These are phyloP conservation scores for Silene conica DNA, from an alignment of 148 eudicot genomes.

Conservation along the genomic window DNA sequence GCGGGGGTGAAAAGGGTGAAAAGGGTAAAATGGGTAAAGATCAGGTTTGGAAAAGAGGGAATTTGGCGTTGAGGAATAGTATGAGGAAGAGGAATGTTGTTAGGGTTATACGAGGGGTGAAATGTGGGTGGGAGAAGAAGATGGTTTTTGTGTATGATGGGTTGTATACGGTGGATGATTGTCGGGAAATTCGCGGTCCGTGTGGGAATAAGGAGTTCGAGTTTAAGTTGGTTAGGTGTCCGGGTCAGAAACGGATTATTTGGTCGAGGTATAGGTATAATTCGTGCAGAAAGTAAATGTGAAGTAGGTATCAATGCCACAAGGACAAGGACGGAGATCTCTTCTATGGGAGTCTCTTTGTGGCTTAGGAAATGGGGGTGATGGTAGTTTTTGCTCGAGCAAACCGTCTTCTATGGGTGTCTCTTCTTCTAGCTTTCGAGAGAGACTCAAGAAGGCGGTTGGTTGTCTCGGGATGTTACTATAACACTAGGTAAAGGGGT, in stretches of 20 bases:
- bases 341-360: too few species aligned
- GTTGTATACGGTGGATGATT: conserved; percentile 23
- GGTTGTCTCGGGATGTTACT: too few species aligned
- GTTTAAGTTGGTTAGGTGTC: conserved; percentile 13
- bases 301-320: too few species aligned
- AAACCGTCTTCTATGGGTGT: too few species aligned
- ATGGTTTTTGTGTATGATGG: conserved; percentile 24
- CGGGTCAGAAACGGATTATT: conserved; percentile 9
- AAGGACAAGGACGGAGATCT: too few species aligned
- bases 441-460: too few species aligned
- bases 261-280: conserved; percentile 19
- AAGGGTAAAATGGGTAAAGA: conserved; percentile 14
- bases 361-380: too few species aligned
- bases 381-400: too few species aligned
- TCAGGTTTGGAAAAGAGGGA: conserved; percentile 17
- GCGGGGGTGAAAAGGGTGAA: neutral
- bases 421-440: too few species aligned
- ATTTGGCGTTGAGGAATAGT: conserved; percentile 24
- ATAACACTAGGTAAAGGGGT: too few species aligned
- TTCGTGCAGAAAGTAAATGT: too few species aligned
- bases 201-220: neutral
- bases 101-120: conserved; percentile 25
- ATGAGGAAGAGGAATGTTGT: conserved; percentile 2
- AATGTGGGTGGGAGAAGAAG: neutral
- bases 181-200: neutral